phyloP scores from a whole-genome alignment of 2,329 filamentous ascomycete species.

The Penicillium olsonii region DNA sequence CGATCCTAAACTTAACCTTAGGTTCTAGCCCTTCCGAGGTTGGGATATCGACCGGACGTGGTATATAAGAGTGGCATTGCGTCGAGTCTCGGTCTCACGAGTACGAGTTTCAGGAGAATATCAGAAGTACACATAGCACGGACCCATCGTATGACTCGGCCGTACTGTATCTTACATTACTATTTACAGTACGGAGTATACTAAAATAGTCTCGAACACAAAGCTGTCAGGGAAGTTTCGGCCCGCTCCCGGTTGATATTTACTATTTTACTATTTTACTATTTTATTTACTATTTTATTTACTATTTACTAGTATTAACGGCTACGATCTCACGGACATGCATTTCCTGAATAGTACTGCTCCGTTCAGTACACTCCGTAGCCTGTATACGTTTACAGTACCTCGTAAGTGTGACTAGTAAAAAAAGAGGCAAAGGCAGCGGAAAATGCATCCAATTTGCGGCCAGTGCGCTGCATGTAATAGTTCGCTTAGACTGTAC shows the following conservation, averaged over 20 bases:
- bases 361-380: no score
- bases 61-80: conserved; percentile 9
- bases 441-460: conserved; percentile 29
- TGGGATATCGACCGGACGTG: conserved; percentile 10
- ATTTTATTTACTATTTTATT: no score
- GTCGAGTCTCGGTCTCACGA: no score
- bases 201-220: conserved; percentile 16
- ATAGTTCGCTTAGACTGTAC: conserved; percentile 27
- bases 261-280: no score
- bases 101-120: neutral
- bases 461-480: conserved; percentile 30
- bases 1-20: neutral
- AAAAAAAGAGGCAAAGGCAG: conserved; percentile 16
- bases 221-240: conserved; percentile 26
- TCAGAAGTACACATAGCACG: neutral
- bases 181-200: no score
- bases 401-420: neutral
- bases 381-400: no score
- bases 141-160: no score
- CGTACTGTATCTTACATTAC: no score
- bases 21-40: conserved; percentile 21
- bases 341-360: neutral
- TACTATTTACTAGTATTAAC: no score
- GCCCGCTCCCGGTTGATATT: conserved; percentile 29
- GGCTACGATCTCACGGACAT: neutral